Conservation (phyloP, 768 basidiomycete species). For the Hericium erinaceus region DNA sequence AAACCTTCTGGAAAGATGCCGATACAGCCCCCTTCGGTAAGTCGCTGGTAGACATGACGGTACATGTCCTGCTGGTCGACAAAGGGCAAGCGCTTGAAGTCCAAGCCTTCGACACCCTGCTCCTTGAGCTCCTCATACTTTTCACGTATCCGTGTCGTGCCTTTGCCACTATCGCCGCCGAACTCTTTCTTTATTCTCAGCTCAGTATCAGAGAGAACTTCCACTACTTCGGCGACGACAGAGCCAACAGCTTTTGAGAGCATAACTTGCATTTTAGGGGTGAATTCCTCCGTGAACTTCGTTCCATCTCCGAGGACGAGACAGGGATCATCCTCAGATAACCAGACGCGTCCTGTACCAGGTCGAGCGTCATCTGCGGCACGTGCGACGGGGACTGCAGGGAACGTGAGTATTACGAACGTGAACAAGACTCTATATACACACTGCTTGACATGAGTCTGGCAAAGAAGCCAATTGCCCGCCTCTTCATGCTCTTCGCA, state of each 20-base stretch:
- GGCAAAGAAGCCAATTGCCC: slow-evolving; percentile 67
- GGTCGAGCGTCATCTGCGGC: slow-evolving; percentile 79
- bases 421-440: slow-evolving; percentile 15
- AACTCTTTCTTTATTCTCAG: slow-evolving; percentile 82
- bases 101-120: slow-evolving; percentile 51
- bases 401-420: background rate
- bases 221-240: slow-evolving; percentile 71
- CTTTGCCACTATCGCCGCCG: slow-evolving; percentile 70
- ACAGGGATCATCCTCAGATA: slow-evolving; percentile 71
- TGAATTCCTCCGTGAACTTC: slow-evolving; percentile 62
- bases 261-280: slow-evolving; percentile 76
- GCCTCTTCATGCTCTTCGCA: slow-evolving; percentile 77
- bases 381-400: slow-evolving; percentile 81
- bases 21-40: slow-evolving; percentile 82
- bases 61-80: slow-evolving; percentile 96
- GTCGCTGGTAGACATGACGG: slow-evolving; percentile 77
- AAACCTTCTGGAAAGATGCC: slow-evolving; percentile 98
- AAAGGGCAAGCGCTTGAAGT: slow-evolving; percentile 78
- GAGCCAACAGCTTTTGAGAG: slow-evolving; percentile 75
- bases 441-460: slow-evolving; percentile 82
- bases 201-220: slow-evolving; percentile 84
- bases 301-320: slow-evolving; percentile 80
- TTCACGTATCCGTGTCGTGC: slow-evolving; percentile 57
- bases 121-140: slow-evolving; percentile 50
- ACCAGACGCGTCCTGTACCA: slow-evolving; percentile 61